Base-by-base conservation (phyloP, 2,329 filamentous ascomycete genomes). In the Colletotrichum acutatum region DNA sequence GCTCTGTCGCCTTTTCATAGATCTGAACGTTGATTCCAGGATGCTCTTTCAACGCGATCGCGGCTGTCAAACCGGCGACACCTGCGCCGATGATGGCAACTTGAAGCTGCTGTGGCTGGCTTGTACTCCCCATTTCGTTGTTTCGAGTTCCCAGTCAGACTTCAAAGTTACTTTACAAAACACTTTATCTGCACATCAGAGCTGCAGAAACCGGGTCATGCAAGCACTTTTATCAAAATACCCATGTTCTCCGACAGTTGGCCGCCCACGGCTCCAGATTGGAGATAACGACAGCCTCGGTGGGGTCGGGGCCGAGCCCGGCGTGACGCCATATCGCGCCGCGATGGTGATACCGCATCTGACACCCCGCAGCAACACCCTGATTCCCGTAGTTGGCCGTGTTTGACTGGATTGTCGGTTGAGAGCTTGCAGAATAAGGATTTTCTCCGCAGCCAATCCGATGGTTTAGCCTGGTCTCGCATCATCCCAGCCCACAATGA, bases 81-180 rank as follows among this genome's bases (percentile, higher is more conserved):
- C 87, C 87, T 28, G 85, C 86, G 32, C 87, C 87, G 3, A 85
- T 79, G 57, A 89, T 86, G 52, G 86, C 83, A 6, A 89, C 80
- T 9, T 81, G 78, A 60, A 87, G 78, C 42, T 78, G 60, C 26
- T 37, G 72, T 16, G 42, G 74, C 12, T 28, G 9, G 19, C 11
- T 58, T 49, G 42, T 49, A 16, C 16, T 26, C 0, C 59, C 66
- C 70, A 72, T 72, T 26, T 49, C 5, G 26, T 37, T 22, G 49
- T 24, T n/a, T 9, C 28, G 14, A 6, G 19, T 22, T 16, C 22
- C 4, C 12, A 49, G 1, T 5, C 32, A 22, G 59, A 22, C 26
- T 28, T 61, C 49, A 16, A 26, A 19, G 30, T 14, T n/a, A n/a
- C n/a, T n/a, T 37, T 42, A 22, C 66, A 16, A 12, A 34, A n/a